phyloP scores from a whole-genome alignment of 1,284 basidiomycete genomes.

The Kalmanozyma brasiliensis region DNA sequence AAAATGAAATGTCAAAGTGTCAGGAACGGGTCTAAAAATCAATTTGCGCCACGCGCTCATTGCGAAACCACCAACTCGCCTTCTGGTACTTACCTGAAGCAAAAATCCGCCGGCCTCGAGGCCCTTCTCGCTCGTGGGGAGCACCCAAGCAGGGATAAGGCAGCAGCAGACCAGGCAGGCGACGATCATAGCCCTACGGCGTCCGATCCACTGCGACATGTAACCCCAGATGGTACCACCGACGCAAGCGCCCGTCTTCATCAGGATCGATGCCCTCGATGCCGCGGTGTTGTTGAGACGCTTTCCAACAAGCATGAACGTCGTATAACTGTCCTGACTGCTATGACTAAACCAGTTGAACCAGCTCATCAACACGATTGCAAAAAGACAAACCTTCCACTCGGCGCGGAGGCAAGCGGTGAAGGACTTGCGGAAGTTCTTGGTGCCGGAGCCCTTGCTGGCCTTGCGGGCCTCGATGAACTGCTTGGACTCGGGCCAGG shows the following conservation, averaged over 20 bases:
- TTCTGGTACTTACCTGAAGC: constrained; percentile 40
- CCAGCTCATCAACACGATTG: constrained; percentile 36
- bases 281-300: constrained; percentile 37
- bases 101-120: constrained; percentile 54
- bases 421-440: constrained; percentile 37
- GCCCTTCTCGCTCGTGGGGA: constrained; percentile 43
- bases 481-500: constrained; percentile 56
- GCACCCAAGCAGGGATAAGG: constrained; percentile 58
- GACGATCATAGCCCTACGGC: constrained; percentile 49
- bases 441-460: constrained; percentile 36
- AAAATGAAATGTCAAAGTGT: constrained; percentile 17
- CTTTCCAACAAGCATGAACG: constrained; percentile 50
- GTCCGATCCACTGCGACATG: constrained; percentile 53
- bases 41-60: constrained; percentile 6
- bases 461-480: constrained; percentile 46
- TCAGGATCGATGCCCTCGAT: constrained; percentile 50
- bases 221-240: constrained; percentile 55
- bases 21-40: constrained; percentile 1
- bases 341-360: constrained; percentile 48
- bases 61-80: background rate
- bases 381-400: constrained; percentile 39
- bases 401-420: constrained; percentile 28
- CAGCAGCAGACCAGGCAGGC: constrained; percentile 31
- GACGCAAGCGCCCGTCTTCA: constrained; percentile 47
- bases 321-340: constrained; percentile 47